Evolutionary conservation across 179 eudicot genomes (phyloP).

Genomic region (Sideroxylon spinosum): DNA sequence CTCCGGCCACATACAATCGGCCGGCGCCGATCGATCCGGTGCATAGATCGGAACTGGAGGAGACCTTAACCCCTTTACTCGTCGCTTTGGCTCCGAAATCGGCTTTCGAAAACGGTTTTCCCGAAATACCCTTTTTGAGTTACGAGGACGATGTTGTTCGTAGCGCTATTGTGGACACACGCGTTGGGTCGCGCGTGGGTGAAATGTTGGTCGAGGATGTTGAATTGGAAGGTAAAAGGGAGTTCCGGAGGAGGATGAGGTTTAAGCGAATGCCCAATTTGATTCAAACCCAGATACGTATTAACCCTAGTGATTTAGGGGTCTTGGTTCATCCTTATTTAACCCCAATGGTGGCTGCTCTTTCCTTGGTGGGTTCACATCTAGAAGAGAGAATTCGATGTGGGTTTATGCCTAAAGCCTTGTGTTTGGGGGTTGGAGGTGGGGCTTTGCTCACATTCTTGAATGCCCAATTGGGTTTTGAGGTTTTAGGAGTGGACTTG

Average conservation of each 20-base stretch:
- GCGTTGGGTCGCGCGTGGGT: constrained; percentile 56
- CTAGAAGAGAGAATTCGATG: constrained; percentile 34
- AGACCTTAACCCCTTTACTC: constrained; percentile 37
- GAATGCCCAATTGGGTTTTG: constrained; percentile 44
- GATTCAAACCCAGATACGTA: constrained; percentile 60
- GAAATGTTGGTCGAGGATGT: constrained; percentile 80
- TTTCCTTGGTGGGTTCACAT: constrained; percentile 36
- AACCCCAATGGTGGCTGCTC: constrained; percentile 72
- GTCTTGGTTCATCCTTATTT: constrained; percentile 69
- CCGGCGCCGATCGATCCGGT: constrained; percentile 11
- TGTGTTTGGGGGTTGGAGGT: constrained; percentile 91
- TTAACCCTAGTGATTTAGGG: constrained; percentile 25
- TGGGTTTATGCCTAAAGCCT: constrained; percentile 45
- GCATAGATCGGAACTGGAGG: constrained; percentile 22
- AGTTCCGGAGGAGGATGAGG: constrained; percentile 78
- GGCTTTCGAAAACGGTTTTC: constrained; percentile 23
- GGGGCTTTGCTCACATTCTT: constrained; percentile 72
- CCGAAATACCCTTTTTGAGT: constrained; percentile 46
- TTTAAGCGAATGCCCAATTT: constrained; percentile 86
- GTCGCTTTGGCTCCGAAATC: constrained; percentile 49
- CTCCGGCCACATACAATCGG: constrained; percentile 23
- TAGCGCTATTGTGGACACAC: constrained; percentile 43
- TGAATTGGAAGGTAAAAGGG: constrained; percentile 35
- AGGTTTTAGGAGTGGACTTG: constrained; percentile 67
- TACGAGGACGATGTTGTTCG: constrained; percentile 66